Conservation (phyloP, 2,329 filamentous ascomycete genomes). For the Talaromyces islandicus region DNA sequence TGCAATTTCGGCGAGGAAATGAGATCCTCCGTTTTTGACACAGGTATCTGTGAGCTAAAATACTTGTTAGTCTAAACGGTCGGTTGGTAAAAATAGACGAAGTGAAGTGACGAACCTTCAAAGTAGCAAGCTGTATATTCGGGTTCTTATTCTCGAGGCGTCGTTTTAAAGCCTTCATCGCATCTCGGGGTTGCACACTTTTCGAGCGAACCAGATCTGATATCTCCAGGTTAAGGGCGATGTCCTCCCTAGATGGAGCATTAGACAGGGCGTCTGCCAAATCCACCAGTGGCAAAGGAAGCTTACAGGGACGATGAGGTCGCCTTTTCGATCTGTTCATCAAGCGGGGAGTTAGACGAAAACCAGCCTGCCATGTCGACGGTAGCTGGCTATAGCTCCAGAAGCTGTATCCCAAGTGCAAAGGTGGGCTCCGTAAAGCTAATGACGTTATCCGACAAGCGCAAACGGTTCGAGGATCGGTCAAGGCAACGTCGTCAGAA, state of each 20-base stretch:
- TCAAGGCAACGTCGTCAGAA: neutral
- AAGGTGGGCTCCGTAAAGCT: neutral
- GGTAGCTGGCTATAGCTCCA: conserved; percentile 10
- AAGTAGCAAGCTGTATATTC: conserved; percentile 89
- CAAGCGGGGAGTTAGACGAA: conserved; percentile 82
- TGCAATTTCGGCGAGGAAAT: conserved; percentile 92
- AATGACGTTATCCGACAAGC: conserved; percentile 10
- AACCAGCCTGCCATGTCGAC: conserved; percentile 94
- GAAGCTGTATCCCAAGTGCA: neutral
- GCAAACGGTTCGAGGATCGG: neutral
- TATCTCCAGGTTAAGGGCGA: conserved; percentile 94
- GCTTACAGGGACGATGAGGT: conserved; percentile 87
- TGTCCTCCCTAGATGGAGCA: conserved; percentile 66
- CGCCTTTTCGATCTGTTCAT: conserved; percentile 94
- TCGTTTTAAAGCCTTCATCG: conserved; percentile 91
- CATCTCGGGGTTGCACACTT: conserved; percentile 93
- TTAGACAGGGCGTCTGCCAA: conserved; percentile 7
- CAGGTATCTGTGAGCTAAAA: conserved; percentile 87
- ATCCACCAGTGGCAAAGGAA: neutral
- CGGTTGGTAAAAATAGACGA: conserved; percentile 5
- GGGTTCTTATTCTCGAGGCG: conserved; percentile 97
- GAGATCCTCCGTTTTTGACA: conserved; percentile 93
- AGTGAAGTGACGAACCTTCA: conserved; percentile 59
- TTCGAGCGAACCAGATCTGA: conserved; percentile 97
- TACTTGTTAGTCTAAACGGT: conserved; percentile 5